Evolutionary conservation across 345 rosid genomes (phyloP).

Genomic region (Salix brachista): DNA sequence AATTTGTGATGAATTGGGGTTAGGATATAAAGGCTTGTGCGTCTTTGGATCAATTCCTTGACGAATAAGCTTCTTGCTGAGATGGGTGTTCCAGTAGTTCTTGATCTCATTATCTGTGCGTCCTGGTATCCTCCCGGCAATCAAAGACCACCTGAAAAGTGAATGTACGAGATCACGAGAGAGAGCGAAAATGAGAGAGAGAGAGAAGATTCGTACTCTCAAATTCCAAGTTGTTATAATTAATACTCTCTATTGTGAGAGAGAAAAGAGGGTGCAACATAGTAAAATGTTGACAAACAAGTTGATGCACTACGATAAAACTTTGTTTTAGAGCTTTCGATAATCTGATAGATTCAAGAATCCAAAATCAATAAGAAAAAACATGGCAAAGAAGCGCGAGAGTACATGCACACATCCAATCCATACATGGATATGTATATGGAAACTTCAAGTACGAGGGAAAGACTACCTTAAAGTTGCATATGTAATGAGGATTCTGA

Average conservation of each 20-base stretch:
- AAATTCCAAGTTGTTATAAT: too few relatives aligned
- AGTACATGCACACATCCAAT: background rate
- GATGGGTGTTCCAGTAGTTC: slow-evolving; percentile 28
- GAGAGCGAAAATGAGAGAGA: too few relatives aligned
- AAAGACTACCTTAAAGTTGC: too few relatives aligned
- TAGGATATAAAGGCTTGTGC: slow-evolving; percentile 23
- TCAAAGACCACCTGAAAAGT: slow-evolving; percentile 22
- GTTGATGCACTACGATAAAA: too few relatives aligned
- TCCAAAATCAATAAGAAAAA: background rate
- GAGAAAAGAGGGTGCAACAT: too few relatives aligned
- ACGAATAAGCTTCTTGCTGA: slow-evolving; percentile 26
- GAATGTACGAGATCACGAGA: too few relatives aligned
- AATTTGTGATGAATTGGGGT: background rate
- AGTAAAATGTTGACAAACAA: background rate
- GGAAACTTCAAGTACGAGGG: too few relatives aligned
- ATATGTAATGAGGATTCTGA: too few relatives aligned
- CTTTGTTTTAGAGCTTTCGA: background rate
- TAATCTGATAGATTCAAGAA: background rate
- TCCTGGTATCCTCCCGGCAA: slow-evolving; percentile 29
- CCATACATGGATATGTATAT: too few relatives aligned
- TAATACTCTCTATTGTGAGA: background rate
- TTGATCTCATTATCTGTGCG: slow-evolving; percentile 30
- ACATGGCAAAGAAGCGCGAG: background rate
- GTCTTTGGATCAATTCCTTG: slow-evolving; percentile 31
- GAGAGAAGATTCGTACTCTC: too few relatives aligned